Base-by-base conservation (phyloP, 441 rosid species). In the Brassica hybrid region DNA sequence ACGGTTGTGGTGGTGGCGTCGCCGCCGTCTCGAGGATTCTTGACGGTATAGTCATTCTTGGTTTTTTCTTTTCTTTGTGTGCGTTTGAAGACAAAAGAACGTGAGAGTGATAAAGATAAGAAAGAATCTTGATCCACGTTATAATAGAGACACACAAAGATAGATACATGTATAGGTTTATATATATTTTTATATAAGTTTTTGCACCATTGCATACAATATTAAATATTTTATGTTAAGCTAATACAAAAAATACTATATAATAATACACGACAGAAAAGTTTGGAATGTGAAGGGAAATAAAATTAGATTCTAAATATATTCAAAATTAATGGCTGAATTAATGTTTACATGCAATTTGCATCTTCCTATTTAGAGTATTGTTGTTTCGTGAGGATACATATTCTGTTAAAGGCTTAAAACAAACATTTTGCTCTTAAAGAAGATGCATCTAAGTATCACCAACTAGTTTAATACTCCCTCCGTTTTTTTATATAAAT, bases 1-100 rank as follows among this genome's bases (percentile, higher is more conserved):
- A 86, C 6, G 87, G 85, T 21, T 75, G 82, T 43, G 82, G 82
- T 14, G 82, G 82, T 3, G 88, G 76, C 54, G 86, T 70, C 57
- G 68, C 50, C 25, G 76, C 75, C 69, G 75, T 70, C 30, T 59
- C 71, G 2, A 79, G 84, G n/a, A 76, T 58, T 73, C 84, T 79
- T 60, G 70, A 52, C 72, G 79, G 77, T 58, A 83, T 73, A 57
- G 73, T 61, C 84, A 81, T 83, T 11, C 25, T 75, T 60, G 21
- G 34, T 12, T 43, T 43, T n/a, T 3, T 48, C 13, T 14, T 16
- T 59, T 32, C 7, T 61, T 69, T 54, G 78, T 27, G 68, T 75
- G 64, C 50, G 50, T 43, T 43, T 43, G 76, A 74, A 79, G 82
- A 75, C 64, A 79, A 72, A 32, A 67, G 59, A 43, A 61, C 50